A percentile compares a stretch with the other conserved stretches of the same genome.
These are phyloP conservation scores for Fomitopsis palustris DNA, from an alignment of 1,284 basidiomycete species.

Conservation along the genomic window DNA sequence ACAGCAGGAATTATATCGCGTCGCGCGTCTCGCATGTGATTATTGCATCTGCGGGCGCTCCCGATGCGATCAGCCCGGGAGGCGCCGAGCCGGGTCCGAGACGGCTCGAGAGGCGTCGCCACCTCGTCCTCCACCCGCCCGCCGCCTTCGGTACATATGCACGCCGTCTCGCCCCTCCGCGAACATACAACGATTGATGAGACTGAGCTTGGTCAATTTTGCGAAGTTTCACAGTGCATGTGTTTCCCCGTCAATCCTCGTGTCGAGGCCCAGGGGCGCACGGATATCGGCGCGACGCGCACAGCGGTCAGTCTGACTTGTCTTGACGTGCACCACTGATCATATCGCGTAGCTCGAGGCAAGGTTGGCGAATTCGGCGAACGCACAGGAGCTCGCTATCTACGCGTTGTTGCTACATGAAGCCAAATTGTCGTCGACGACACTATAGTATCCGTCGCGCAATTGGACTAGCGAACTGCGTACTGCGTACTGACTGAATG, in stretches of 20 bases:
- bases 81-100: background rate
- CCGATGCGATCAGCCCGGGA: background rate
- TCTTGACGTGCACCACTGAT: background rate
- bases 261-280: background rate
- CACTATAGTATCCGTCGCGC: no score
- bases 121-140: background rate
- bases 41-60: background rate
- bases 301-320: background rate
- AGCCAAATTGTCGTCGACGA: no score
- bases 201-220: background rate
- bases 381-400: background rate
- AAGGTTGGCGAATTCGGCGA: background rate
- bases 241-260: background rate
- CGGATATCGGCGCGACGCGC: background rate
- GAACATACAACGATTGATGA: background rate
- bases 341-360: background rate
- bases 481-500: background rate
- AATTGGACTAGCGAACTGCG: no score
- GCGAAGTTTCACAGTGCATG: background rate
- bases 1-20: constrained; percentile 9
- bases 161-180: background rate
- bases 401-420: background rate
- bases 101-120: background rate
- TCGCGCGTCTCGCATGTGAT: constrained; percentile 23
- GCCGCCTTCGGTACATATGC: background rate